Evolutionary conservation across 2,329 filamentous ascomycete genomes (phyloP).

Genomic region (Rhynchosporium graminicola): DNA sequence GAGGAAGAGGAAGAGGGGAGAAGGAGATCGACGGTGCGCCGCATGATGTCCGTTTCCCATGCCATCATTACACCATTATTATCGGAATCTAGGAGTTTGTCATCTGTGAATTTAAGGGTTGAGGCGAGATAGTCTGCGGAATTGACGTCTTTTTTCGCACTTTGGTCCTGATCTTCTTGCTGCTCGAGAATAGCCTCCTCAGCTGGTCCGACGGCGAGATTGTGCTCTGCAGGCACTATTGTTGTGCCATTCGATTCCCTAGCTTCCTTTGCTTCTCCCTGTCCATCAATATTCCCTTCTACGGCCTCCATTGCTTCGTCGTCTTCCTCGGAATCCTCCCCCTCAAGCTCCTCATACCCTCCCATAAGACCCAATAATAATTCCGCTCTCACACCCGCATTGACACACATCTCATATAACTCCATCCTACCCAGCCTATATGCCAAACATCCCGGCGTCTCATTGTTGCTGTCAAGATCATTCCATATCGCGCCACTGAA

Average conservation of each 20-base stretch:
- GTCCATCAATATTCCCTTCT: not conserved
- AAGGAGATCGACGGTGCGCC: constrained; percentile 69
- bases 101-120: constrained; percentile 62
- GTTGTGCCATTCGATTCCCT: constrained; percentile 26
- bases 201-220: constrained; percentile 18
- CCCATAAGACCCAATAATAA: constrained; percentile 80
- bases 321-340: constrained; percentile 47
- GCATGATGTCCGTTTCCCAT: constrained; percentile 89
- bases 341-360: constrained; percentile 71
- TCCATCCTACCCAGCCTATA: constrained; percentile 64
- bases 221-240: not conserved
- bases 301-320: constrained; percentile 38
- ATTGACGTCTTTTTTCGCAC: constrained; percentile 49
- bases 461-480: constrained; percentile 80
- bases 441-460: constrained; percentile 91
- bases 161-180: not conserved
- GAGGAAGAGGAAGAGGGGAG: constrained; percentile 60
- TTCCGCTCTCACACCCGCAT: constrained; percentile 89
- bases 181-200: constrained; percentile 18
- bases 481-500: constrained; percentile 96
- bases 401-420: constrained; percentile 81
- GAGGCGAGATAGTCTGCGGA: constrained; percentile 70
- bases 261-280: constrained; percentile 30
- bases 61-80: constrained; percentile 92
- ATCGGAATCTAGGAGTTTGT: constrained; percentile 70